These are phyloP conservation scores for Myochromella boudieri DNA, from an alignment of 768 basidiomycete genomes.

Conservation along the genomic window DNA sequence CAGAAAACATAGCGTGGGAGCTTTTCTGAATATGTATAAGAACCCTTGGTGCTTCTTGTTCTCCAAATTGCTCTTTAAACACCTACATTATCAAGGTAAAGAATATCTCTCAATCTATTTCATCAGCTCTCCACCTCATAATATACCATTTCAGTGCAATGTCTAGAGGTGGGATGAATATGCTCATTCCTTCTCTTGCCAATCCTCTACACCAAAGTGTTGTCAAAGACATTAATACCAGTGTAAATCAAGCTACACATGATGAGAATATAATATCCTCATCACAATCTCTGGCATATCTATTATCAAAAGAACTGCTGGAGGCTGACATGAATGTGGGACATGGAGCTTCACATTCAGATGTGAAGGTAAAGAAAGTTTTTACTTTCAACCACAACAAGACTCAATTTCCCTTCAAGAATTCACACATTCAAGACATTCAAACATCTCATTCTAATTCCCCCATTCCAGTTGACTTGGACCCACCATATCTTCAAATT, in stretches of 20 bases:
- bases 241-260: neutral
- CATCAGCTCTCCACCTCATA: too few species aligned
- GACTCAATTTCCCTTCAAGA: too few species aligned
- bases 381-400: too few species aligned
- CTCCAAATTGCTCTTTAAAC: too few species aligned
- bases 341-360: neutral
- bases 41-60: too few species aligned
- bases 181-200: neutral
- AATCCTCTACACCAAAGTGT: conserved; percentile 11
- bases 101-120: too few species aligned
- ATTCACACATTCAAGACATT: too few species aligned
- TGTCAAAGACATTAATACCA: neutral
- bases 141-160: too few species aligned
- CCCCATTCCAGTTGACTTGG: neutral
- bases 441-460: neutral
- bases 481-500: neutral
- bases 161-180: too few species aligned
- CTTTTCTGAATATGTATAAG: too few species aligned
- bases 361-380: neutral
- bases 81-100: too few species aligned
- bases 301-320: neutral
- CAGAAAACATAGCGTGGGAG: too few species aligned
- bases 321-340: neutral
- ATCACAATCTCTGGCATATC: neutral
- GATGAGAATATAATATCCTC: neutral